phyloP scores from a whole-genome alignment of 1,139 yeast species.

The Debaryomycetaceae sp. region DNA sequence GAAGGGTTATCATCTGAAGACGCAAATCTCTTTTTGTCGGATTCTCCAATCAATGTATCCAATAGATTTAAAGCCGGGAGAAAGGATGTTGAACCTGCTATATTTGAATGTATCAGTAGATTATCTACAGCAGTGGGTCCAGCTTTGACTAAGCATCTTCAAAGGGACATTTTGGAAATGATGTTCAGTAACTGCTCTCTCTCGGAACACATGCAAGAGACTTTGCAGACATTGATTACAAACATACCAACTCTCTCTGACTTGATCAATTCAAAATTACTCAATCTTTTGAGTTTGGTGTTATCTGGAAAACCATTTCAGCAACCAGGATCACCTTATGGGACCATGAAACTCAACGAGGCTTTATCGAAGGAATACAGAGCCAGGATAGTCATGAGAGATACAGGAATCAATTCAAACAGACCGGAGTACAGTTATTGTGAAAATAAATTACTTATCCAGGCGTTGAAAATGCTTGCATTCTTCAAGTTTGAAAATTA shows the following conservation, averaged over 20 bases:
- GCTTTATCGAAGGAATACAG: constrained; percentile 74
- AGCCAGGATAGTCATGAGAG: constrained; percentile 67
- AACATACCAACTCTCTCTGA: constrained; percentile 80
- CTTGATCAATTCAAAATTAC: constrained; percentile 65
- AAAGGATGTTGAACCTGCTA: constrained; percentile 80
- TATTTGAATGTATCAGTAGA: constrained; percentile 86
- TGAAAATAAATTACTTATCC: constrained; percentile 55
- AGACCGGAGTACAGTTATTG: constrained; percentile 38
- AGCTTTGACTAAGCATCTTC: constrained; percentile 86
- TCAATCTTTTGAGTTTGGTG: constrained; percentile 73
- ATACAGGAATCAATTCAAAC: constrained; percentile 47
- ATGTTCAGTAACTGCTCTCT: constrained; percentile 76
- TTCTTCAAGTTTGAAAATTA: constrained; percentile 72
- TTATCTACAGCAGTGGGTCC: constrained; percentile 90
- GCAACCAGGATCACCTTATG: constrained; percentile 87
- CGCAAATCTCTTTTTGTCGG: constrained; percentile 4
- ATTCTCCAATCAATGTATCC: constrained; percentile 13
- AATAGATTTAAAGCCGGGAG: constrained; percentile 60
- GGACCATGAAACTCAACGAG: constrained; percentile 59
- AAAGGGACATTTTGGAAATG: constrained; percentile 75
- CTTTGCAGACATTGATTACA: constrained; percentile 62
- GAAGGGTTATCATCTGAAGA: constrained; percentile 60
- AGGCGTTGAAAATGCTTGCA: constrained; percentile 71
- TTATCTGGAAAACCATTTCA: constrained; percentile 78
- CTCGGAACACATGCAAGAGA: constrained; percentile 74